Conservation (phyloP, 2,329 filamentous ascomycete genomes). For the Verticillium longisporum region DNA sequence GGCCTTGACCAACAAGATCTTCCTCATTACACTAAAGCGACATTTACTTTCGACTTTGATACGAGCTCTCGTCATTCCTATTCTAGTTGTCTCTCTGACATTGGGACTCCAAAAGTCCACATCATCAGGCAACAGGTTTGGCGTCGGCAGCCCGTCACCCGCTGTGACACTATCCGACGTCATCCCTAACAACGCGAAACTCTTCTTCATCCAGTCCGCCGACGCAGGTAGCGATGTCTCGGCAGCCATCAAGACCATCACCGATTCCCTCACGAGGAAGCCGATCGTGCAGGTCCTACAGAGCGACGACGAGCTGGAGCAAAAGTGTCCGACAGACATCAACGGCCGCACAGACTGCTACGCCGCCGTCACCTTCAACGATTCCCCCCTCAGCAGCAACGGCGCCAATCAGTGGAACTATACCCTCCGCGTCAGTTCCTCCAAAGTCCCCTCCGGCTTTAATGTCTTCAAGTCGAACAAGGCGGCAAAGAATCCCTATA, state of each 20-base stretch:
- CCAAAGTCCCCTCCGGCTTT: background rate
- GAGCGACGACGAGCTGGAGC: slow-evolving; percentile 10
- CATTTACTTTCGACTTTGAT: background rate
- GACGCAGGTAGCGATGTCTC: background rate
- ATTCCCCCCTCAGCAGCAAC: slow-evolving; percentile 18
- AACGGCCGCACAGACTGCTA: slow-evolving; percentile 21
- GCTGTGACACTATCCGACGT: background rate
- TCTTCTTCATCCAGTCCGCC: background rate
- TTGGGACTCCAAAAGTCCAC: background rate
- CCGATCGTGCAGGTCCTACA: slow-evolving; percentile 4
- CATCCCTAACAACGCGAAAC: background rate
- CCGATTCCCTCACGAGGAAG: background rate
- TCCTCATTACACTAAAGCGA: background rate
- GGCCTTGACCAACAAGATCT: background rate
- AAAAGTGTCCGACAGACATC: slow-evolving; percentile 16
- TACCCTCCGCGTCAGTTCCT: slow-evolving; percentile 11
- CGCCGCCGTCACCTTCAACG: slow-evolving; percentile 19
- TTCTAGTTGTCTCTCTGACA: background rate
- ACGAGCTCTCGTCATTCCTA: background rate
- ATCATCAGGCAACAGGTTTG: background rate
- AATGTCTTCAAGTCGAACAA: background rate
- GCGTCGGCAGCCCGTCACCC: background rate
- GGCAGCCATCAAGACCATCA: background rate
- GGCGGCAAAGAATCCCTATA: background rate
- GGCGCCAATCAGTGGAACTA: slow-evolving; percentile 20